Evolutionary conservation across 495 filamentous ascomycete species (phyloP).

Genomic region (Choiromyces venosus): DNA sequence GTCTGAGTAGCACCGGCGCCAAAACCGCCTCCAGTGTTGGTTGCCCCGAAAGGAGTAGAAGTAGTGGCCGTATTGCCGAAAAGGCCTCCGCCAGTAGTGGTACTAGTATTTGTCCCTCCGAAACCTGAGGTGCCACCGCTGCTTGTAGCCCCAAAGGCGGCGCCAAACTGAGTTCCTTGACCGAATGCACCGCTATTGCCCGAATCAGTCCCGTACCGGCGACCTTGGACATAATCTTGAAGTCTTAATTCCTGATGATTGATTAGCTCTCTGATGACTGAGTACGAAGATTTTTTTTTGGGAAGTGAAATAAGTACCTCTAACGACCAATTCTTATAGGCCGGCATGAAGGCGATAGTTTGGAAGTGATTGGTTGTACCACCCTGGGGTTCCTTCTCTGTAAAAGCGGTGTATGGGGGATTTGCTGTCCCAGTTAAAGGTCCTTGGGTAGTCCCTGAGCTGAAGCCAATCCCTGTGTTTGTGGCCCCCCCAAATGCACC

Average conservation of each 20-base stretch:
- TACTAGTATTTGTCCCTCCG: conserved; percentile 40
- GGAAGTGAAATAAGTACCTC: conserved; percentile 49
- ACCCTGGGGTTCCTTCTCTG: conserved; percentile 71
- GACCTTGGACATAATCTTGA: conserved; percentile 82
- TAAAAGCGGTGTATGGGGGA: conserved; percentile 64
- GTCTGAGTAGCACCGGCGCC: conserved; percentile 49
- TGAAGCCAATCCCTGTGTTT: conserved; percentile 51
- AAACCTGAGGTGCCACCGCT: conserved; percentile 44
- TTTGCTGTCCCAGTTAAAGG: conserved; percentile 63
- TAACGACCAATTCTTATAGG: conserved; percentile 81
- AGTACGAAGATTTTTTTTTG: conserved; percentile 3
- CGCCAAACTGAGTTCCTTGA: conserved; percentile 55
- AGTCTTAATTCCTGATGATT: conserved; percentile 63
- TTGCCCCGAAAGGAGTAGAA: conserved; percentile 49
- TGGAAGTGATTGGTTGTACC: conserved; percentile 61
- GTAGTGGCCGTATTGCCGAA: conserved; percentile 50
- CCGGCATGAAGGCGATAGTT: conserved; percentile 76
- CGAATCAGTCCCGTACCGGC: conserved; percentile 71
- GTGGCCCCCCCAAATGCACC: conserved; percentile 50
- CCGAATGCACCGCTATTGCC: conserved; percentile 74
- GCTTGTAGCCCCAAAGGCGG: conserved; percentile 43
- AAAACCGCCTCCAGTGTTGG: conserved; percentile 35
- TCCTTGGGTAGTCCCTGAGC: conserved; percentile 35
- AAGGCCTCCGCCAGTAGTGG: conserved; percentile 47
- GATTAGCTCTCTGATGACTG: conserved; percentile 15